Base-by-base conservation (phyloP, 1,139 yeast species). In the Zygosaccharomyces pseudobailii region DNA sequence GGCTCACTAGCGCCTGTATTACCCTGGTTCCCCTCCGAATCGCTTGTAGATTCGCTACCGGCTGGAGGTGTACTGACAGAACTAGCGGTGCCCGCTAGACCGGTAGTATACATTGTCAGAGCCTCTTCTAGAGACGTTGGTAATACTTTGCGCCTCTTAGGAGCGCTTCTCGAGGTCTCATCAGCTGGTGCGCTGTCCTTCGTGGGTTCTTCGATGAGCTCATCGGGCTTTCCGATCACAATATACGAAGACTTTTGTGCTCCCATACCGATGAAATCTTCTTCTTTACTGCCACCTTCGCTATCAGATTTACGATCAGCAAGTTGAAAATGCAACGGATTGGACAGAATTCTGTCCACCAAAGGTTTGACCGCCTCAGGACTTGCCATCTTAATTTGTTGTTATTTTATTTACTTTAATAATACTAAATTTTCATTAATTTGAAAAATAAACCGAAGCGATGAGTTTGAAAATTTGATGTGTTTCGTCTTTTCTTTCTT, bases 261-360 rank as follows among this genome's bases (percentile, higher is more conserved):
- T 36, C 69, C 61, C 28, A 66, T 66, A 22, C 38, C 40, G 33
- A 30, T n/a, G 33, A 30, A 7, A 30, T 30, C 13, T 10, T 30
- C 33, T 10, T 30, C 33, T 19, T 30, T 7, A 6, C 31, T 66
- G 4, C 31, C 43, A 37, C 24, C 34, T 19, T 44, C 27, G 36
- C 23, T 42, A 7, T 38, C 47, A 19, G 34, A 33, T 36, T 40
- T 40, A 19, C 25, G 35, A 27, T 37, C 28, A 5, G 83, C 85
- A 10, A 78, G 72, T 43, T 74, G 77, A 65, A 84, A 84, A 31
- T 76, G 76, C 46, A 82, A 66, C 13, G 86, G 87, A 54, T 75
- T 76, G 48, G 76, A 67, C 40, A 81, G 72, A 52, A 80, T 76
- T 59, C 85, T 71, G 58, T 80, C 84, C 48, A 80, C 76, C 46